phyloP scores from a whole-genome alignment of 2,329 filamentous ascomycete species.

The Teratosphaeria nubilosa region DNA sequence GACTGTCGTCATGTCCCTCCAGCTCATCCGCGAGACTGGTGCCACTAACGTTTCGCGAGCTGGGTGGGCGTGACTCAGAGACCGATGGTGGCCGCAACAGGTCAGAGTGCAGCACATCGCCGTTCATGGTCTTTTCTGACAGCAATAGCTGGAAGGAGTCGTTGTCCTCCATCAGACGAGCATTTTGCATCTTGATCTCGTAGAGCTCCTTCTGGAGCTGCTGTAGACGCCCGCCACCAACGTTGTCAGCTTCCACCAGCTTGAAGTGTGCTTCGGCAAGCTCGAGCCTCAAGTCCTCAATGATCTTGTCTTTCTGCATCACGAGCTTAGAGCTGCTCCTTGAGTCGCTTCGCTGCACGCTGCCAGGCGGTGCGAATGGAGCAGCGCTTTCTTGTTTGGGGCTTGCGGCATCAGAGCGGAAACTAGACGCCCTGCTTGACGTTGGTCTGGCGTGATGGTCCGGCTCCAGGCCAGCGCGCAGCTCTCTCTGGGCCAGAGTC shows the following conservation, averaged over 20 bases:
- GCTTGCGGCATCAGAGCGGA: conserved; percentile 31
- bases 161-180: conserved; percentile 93
- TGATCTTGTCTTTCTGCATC: conserved; percentile 91
- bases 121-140: conserved; percentile 89
- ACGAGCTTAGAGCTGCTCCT: conserved; percentile 73
- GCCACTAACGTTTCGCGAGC: conserved; percentile 30
- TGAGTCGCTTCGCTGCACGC: conserved; percentile 73
- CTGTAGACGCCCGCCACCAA: conserved; percentile 74
- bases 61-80: conserved; percentile 45
- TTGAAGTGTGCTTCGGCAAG: conserved; percentile 94
- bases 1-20: conserved; percentile 47
- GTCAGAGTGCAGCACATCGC: conserved; percentile 52
- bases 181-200: conserved; percentile 91
- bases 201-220: conserved; percentile 86
- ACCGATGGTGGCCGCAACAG: background rate
- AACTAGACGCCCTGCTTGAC: conserved; percentile 29
- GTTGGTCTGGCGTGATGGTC: conserved; percentile 44
- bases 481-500: conserved; percentile 65
- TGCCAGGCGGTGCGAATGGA: conserved; percentile 71
- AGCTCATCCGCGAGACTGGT: conserved; percentile 81
- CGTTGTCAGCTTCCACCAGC: conserved; percentile 85
- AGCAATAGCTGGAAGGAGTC: conserved; percentile 94
- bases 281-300: conserved; percentile 83
- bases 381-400: conserved; percentile 51
- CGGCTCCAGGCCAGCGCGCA: conserved; percentile 33